A percentile compares a stretch with the other conserved stretches of the same genome.
Conservation (phyloP, 176 grass and related monocot species). For the Paspalum notatum region DNA sequence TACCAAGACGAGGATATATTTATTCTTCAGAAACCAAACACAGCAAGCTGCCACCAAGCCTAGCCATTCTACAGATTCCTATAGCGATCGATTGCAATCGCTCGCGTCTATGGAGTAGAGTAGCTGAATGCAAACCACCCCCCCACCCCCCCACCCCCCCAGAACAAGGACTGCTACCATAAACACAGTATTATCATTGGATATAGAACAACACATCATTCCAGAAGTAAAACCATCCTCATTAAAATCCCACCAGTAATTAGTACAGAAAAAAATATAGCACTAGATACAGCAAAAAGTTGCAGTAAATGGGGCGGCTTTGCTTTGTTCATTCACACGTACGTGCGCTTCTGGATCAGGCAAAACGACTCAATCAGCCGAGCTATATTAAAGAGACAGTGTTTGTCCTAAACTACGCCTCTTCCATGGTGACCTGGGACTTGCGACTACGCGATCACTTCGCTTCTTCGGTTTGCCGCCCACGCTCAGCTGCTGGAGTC, state of each 20-base stretch:
- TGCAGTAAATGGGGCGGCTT: background rate
- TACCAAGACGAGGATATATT: too few species aligned
- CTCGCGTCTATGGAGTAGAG: too few species aligned
- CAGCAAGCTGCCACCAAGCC: too few species aligned
- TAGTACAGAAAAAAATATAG: conserved; percentile 3
- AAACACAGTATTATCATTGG: too few species aligned
- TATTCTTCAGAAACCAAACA: too few species aligned
- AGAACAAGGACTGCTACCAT: too few species aligned
- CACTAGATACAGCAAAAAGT: background rate
- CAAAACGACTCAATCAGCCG: too few species aligned
- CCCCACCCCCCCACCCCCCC: too few species aligned
- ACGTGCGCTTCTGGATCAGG: background rate
- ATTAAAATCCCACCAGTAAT: background rate
- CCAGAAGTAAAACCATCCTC: background rate
- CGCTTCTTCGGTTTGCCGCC: conserved; percentile 50
- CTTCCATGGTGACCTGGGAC: background rate
- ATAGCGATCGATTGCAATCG: too few species aligned
- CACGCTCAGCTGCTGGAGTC: conserved; percentile 64
- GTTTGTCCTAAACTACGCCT: conserved; percentile 20
- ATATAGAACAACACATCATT: background rate
- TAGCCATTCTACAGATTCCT: too few species aligned
- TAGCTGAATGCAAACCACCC: too few species aligned
- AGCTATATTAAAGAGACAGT: background rate
- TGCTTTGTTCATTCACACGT: background rate
- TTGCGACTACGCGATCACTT: background rate